Conservation (phyloP, 768 basidiomycete species). For the Naganishia vaughanmartiniae region DNA sequence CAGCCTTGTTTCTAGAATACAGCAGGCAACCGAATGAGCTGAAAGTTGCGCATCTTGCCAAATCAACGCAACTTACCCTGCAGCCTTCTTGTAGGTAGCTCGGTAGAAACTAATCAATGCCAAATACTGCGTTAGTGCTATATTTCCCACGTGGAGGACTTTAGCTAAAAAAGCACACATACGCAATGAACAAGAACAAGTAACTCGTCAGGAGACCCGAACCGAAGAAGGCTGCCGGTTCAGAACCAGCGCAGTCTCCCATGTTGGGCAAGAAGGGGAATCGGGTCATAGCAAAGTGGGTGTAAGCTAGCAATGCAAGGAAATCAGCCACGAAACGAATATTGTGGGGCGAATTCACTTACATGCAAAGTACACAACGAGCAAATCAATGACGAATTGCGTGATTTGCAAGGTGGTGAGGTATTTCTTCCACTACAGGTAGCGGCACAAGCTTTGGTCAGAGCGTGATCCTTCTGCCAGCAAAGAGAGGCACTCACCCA, state of each 20-base stretch:
- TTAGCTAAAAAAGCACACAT: conserved; percentile 32
- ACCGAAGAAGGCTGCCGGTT: conserved; percentile 81
- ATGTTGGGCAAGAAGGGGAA: conserved; percentile 63
- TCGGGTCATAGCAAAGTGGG: conserved; percentile 70
- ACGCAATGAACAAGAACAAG: conserved; percentile 85
- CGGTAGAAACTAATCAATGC: conserved; percentile 48
- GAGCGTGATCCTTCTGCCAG: conserved; percentile 11
- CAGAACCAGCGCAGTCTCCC: conserved; percentile 83
- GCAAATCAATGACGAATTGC: conserved; percentile 91
- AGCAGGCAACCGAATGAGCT: not conserved
- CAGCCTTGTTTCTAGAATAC: conserved; percentile 30
- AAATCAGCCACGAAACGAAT: conserved; percentile 7
- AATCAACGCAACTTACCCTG: conserved; percentile 12
- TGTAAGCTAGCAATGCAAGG: conserved; percentile 59
- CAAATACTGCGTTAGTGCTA: conserved; percentile 1
- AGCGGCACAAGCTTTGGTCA: conserved; percentile 25
- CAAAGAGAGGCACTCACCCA: conserved; percentile 63
- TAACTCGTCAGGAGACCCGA: conserved; percentile 85
- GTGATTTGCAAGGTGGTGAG: conserved; percentile 92
- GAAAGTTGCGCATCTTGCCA: not conserved
- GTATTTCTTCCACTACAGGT: conserved; percentile 94
- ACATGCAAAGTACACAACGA: conserved; percentile 89
- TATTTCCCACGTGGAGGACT: not conserved
- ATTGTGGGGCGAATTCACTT: conserved; percentile 35
- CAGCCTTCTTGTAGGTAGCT: conserved; percentile 51